These are phyloP conservation scores for Speleostelium caveatum DNA, from an alignment of 78 protist genomes.

Conservation along the genomic window DNA sequence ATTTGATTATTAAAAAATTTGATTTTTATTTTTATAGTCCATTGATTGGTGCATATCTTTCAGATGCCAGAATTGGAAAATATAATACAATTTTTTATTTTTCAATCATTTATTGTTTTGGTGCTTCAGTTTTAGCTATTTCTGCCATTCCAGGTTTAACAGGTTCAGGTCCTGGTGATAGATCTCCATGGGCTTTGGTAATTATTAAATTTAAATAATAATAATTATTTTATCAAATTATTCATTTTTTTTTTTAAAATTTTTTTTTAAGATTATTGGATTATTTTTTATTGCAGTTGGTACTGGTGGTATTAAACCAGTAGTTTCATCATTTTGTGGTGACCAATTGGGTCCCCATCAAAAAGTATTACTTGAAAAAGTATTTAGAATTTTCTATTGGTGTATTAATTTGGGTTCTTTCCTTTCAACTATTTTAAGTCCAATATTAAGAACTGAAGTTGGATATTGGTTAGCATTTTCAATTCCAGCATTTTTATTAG, in stretches of 20 bases:
- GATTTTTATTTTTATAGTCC: slow-evolving; percentile 55
- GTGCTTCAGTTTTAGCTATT: slow-evolving; percentile 54
- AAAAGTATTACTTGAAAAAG: slow-evolving; percentile 17
- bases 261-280: slow-evolving; percentile 25
- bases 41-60: slow-evolving; percentile 73
- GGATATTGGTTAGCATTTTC: slow-evolving; percentile 85
- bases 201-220: no score
- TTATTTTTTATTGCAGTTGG: slow-evolving; percentile 82
- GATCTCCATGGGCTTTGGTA: slow-evolving; percentile 20
- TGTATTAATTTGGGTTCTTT: slow-evolving; percentile 85
- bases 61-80: slow-evolving; percentile 79
- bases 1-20: background rate
- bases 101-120: slow-evolving; percentile 70
- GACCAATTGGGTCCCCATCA: slow-evolving; percentile 84
- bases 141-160: slow-evolving; percentile 78
- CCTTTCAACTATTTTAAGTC: slow-evolving; percentile 82
- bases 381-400: slow-evolving; percentile 85
- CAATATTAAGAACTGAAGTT: slow-evolving; percentile 71
- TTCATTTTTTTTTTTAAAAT: no score
- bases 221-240: no score
- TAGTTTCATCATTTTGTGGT: slow-evolving; percentile 83
- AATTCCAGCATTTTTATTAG: slow-evolving; percentile 79
- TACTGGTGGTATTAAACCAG: slow-evolving; percentile 89
- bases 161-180: slow-evolving; percentile 57
- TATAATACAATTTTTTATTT: slow-evolving; percentile 68